Conservation (phyloP, 148 eudicot species). For the Vaccinium corymbosum region DNA sequence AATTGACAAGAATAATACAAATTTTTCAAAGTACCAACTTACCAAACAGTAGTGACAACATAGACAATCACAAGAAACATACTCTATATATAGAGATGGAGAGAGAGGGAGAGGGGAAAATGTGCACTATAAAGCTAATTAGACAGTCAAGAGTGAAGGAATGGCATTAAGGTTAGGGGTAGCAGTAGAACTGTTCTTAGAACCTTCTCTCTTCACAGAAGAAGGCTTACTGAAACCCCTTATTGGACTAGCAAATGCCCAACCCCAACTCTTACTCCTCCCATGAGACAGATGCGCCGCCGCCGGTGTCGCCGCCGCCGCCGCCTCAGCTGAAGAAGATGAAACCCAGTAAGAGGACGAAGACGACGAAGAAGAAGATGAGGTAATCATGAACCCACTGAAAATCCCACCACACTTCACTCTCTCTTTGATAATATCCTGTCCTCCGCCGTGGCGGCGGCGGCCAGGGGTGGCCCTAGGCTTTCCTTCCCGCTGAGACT, state of each 20-base stretch:
- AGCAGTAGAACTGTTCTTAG: constrained; percentile 12
- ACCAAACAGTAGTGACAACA: background rate
- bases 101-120: background rate
- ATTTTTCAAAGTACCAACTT: background rate
- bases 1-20: background rate
- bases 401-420: constrained; percentile 81
- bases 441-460: constrained; percentile 11
- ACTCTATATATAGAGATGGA: background rate
- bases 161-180: constrained; percentile 49
- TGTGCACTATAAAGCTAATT: background rate
- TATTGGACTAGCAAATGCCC: constrained; percentile 89
- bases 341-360: constrained; percentile 46
- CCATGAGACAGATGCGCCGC: constrained; percentile 37
- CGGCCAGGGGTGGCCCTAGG: constrained; percentile 27
- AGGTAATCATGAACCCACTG: constrained; percentile 63
- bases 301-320: constrained; percentile 18
- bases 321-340: constrained; percentile 23
- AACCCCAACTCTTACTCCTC: constrained; percentile 71
- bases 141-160: constrained; percentile 73
- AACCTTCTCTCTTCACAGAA: constrained; percentile 23
- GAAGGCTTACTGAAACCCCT: constrained; percentile 53
- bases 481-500: constrained; percentile 67
- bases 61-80: background rate
- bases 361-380: constrained; percentile 55
- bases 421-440: constrained; percentile 46